Evolutionary conservation across 345 rosid species (phyloP), one percentile per base, ranked within the genome.

Genomic region (Psidium guajava): DNA sequence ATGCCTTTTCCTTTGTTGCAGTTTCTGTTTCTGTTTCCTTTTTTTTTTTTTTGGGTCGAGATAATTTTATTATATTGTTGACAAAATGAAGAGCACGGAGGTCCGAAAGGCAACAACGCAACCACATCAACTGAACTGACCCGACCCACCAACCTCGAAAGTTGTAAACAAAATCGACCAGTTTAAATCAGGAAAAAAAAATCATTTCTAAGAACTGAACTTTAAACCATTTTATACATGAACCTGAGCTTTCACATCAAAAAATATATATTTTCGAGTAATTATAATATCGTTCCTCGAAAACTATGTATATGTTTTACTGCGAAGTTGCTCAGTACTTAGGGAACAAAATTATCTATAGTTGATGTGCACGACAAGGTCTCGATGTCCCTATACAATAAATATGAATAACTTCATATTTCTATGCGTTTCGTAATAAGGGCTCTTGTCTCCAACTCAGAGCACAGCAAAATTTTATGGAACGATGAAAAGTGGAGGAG

Each of bases 391-490:
- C 36, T 0, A 8, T 64, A 5, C 42, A 3, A 4, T 20, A 27
- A 14, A 27, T 61, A 27, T 61, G 6, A 0, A 61, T 11, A 28
- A 15, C 21, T 0, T 5, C 0, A 8, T 61, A 1, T 61, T 61
- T 32, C 1, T 20, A 1, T 2, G 0, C 0, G 0, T 7, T 28
- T 8, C 11, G 10, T 8, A 28, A 28, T 8, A 16, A 16, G 11
- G 44, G 22, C 6, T 64, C 21, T 64, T 8, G 22, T 54, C 21
- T 21, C 8, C 22, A 0, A 6, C 22, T 54, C 11, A 47, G 11
- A 47, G 11, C 50, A 47, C 10, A 47, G 8, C 50, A 47, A 9
- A n/a, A n/a, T 3, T 6, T 0, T 6, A 59, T 59, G 40, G 1
- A 13, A 59, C 1, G 73, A 27, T 28, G 14, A n/a, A 59, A 59